Conservation (phyloP, 2,329 filamentous ascomycete species). For the Sarocladium oryzae region DNA sequence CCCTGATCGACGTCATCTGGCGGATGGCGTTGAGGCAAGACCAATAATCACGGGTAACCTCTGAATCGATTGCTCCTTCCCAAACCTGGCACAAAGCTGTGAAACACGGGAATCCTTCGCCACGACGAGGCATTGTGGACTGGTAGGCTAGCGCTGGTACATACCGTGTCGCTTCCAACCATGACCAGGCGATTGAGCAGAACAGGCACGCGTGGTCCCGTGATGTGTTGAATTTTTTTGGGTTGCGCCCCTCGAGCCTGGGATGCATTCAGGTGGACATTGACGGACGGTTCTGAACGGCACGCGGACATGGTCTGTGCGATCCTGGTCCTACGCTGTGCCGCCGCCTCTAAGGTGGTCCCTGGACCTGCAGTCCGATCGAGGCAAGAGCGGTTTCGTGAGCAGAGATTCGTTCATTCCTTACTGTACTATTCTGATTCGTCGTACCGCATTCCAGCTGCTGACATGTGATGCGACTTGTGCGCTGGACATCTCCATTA, state of each 20-base stretch:
- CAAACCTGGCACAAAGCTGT: too few relatives aligned
- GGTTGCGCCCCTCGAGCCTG: background rate
- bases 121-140: too few relatives aligned
- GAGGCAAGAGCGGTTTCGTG: background rate
- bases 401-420: background rate
- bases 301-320: conserved; percentile 8
- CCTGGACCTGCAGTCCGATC: conserved; percentile 1
- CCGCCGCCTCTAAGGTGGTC: background rate
- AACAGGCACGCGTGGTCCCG: background rate
- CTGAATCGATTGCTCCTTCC: too few relatives aligned
- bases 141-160: too few relatives aligned
- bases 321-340: background rate
- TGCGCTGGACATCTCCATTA: background rate
- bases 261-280: background rate
- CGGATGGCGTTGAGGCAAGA: too few relatives aligned
- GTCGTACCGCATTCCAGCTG: background rate
- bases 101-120: too few relatives aligned
- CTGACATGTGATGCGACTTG: conserved; percentile 4
- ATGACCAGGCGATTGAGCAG: background rate
- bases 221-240: conserved; percentile 3
- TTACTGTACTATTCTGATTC: background rate
- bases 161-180: background rate
- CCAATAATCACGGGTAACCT: too few relatives aligned
- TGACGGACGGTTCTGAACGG: background rate
- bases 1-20: conserved; percentile 1